Percentiles rank a stretch among this genome's conserved stretches.
phyloP scores from a whole-genome alignment of 768 basidiomycete species.

The Rhizopogon salebrosus region DNA sequence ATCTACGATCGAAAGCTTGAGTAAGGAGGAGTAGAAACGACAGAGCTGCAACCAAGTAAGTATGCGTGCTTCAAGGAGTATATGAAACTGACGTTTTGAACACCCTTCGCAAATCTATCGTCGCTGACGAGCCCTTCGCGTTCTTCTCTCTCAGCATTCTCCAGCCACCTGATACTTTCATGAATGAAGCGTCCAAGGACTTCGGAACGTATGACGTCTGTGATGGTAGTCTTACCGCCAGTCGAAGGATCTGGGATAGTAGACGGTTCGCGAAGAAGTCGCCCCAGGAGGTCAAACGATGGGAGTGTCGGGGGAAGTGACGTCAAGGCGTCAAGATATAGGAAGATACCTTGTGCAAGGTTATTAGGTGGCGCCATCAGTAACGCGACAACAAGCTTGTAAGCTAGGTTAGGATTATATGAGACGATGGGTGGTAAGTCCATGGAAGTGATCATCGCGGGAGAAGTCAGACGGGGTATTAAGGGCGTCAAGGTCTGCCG shows the following conservation, averaged over 20 bases:
- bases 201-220: conserved; percentile 58
- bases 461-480: conserved; percentile 37
- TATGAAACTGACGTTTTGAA: conserved; percentile 53
- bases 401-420: conserved; percentile 64
- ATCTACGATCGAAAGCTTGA: conserved; percentile 64
- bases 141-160: conserved; percentile 65
- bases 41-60: conserved; percentile 45
- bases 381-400: conserved; percentile 58
- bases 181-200: conserved; percentile 70
- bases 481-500: conserved; percentile 48
- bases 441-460: conserved; percentile 56
- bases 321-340: conserved; percentile 59
- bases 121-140: conserved; percentile 64
- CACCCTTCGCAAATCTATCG: conserved; percentile 67
- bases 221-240: conserved; percentile 51
- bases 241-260: conserved; percentile 34
- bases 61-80: conserved; percentile 4
- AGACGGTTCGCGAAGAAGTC: conserved; percentile 60
- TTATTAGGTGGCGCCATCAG: conserved; percentile 34
- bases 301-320: conserved; percentile 67
- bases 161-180: conserved; percentile 65
- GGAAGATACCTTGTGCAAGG: conserved; percentile 30
- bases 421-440: conserved; percentile 65
- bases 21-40: conserved; percentile 68
- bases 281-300: conserved; percentile 69